Base-by-base conservation (phyloP, 495 filamentous ascomycete species). In the Massariosphaeria phaeospora region DNA sequence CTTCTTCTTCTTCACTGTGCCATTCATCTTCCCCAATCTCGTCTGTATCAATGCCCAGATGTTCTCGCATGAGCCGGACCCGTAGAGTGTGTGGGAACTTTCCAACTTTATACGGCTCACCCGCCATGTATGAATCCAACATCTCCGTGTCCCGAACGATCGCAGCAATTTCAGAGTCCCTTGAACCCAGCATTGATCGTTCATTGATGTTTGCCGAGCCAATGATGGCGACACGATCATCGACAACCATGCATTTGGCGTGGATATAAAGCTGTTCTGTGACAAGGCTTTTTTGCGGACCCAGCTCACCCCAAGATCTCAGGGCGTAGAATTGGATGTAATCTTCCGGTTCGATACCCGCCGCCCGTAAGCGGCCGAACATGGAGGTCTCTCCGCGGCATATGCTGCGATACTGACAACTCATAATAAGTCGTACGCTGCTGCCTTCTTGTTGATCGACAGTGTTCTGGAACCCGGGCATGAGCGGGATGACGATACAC, bases 141-240 rank as follows among this genome's bases (percentile, higher is more conserved):
- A 96, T 89, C 62, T 96, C 89, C 1, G 87, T 95, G 70, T 99
- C 93, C 40, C 91, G 79, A 33, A 99, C 87, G 17, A 99, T 77
- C 5, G 91, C 82, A 2, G 94, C 94, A 45, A 88, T 84, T 67
- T 99, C 93, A 0, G 89, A 95, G 69, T 99, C 93, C 57, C 94
- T 77, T 15, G 79, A 81, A 30, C 93, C 93, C 18, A 95, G 66
- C 89, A 99, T 91, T 11, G 91, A 96, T 25, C 93, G 85, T 67
- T 99, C 93, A 64, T 99, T 99, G 74, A 99, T 99, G 66, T 99
- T 99, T 24, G 93, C 94, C 33, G 91, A 96, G 15, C 93, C 93
- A 63, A 99, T 99, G 49, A 99, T 84, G 20, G 84, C 91, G 59
- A 90, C 81, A 27, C 91, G 80, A 64, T 99, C 93, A 69, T 99